phyloP scores from a whole-genome alignment of 176 grass and related monocot species.

The Oryza meyeriana region DNA sequence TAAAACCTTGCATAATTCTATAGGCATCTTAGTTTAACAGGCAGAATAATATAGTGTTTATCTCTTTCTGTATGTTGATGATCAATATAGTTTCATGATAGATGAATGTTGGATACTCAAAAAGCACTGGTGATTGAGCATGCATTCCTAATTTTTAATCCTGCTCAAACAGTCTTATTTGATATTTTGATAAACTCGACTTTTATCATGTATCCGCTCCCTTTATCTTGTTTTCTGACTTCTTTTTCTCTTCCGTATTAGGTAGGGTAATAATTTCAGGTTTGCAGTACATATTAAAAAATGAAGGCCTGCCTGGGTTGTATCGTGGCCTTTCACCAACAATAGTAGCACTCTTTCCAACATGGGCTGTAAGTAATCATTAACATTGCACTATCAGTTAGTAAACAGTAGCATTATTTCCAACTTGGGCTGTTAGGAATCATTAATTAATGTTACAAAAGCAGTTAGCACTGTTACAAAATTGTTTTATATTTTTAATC shows the following conservation, averaged over 20 bases:
- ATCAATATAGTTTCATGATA: slow-evolving; percentile 1
- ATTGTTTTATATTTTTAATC: slow-evolving; percentile 15
- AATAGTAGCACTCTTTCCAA: slow-evolving; percentile 75
- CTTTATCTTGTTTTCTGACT: slow-evolving; percentile 2
- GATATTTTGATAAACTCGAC: slow-evolving; percentile 3
- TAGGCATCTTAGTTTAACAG: not conserved
- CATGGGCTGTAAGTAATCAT: slow-evolving; percentile 73
- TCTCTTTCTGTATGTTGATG: not conserved
- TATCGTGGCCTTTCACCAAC: slow-evolving; percentile 93
- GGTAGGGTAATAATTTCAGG: slow-evolving; percentile 79
- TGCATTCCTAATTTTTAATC: not conserved
- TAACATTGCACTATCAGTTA: slow-evolving; percentile 8
- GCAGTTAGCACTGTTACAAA: not conserved
- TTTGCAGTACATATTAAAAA: slow-evolving; percentile 75
- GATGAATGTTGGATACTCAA: slow-evolving; percentile 19
- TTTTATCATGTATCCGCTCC: slow-evolving; percentile 10
- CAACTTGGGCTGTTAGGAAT: slow-evolving; percentile 71
- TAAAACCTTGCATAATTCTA: not conserved
- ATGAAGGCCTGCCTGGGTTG: slow-evolving; percentile 72
- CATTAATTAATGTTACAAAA: slow-evolving; percentile 23
- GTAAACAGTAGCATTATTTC: slow-evolving; percentile 65
- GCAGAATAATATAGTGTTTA: not conserved
- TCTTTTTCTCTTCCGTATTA: slow-evolving; percentile 32
- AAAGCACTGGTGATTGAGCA: not conserved
- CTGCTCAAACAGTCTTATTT: not conserved